Evolutionary conservation across 176 grass and related monocot genomes (phyloP).

Genomic region (Lolium multiflorum): DNA sequence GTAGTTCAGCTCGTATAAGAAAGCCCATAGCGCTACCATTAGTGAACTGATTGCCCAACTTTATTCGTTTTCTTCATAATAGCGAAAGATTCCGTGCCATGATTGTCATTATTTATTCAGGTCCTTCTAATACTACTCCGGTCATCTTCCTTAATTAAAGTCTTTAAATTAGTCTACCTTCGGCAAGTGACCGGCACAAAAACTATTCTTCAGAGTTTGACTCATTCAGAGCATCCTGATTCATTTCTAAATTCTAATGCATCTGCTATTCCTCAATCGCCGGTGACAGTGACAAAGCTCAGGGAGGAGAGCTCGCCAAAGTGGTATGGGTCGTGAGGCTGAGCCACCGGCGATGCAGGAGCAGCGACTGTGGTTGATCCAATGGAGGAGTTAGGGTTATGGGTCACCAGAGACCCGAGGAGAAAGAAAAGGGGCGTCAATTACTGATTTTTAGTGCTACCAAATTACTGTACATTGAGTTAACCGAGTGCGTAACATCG

Average conservation of each 20-base stretch:
- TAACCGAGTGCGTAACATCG: background rate
- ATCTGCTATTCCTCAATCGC: background rate
- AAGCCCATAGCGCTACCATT: background rate
- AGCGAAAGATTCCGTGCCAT: constrained; percentile 26
- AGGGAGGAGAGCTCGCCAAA: background rate
- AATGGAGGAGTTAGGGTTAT: too few relatives aligned
- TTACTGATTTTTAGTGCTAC: background rate
- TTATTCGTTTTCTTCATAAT: constrained; percentile 19
- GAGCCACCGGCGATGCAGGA: too few relatives aligned
- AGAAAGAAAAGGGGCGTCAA: too few relatives aligned
- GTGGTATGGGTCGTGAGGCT: background rate
- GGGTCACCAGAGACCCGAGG: too few relatives aligned
- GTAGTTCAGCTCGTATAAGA: background rate
- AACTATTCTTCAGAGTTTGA: background rate
- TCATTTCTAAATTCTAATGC: background rate
- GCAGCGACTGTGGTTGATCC: too few relatives aligned
- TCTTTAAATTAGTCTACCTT: background rate
- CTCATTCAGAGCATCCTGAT: background rate
- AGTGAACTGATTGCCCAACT: constrained; percentile 2
- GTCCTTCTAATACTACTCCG: background rate
- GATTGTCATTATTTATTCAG: constrained; percentile 29
- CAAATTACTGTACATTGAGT: background rate
- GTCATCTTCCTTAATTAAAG: background rate
- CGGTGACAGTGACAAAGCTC: background rate
- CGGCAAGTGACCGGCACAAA: background rate